Evolutionary conservation across 257 asterid species (phyloP).

Genomic region (Coffea eugenioides): DNA sequence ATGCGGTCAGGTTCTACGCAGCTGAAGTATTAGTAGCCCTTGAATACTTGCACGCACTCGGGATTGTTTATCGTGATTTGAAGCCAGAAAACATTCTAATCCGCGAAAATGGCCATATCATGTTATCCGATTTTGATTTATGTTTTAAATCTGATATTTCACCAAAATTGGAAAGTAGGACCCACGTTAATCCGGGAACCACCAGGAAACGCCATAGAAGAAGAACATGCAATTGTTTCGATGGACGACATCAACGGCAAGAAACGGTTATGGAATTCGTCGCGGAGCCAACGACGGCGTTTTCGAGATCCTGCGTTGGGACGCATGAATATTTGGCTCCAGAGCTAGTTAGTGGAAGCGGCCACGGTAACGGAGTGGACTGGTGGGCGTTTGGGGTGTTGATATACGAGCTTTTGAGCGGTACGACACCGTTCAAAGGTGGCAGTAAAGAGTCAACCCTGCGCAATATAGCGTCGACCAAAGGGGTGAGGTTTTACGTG

Average conservation of each 20-base stretch:
- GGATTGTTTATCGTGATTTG: constrained; percentile 77
- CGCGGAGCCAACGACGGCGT: constrained; percentile 76
- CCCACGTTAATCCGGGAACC: constrained; percentile 16
- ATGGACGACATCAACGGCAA: constrained; percentile 24
- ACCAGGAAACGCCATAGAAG: background rate
- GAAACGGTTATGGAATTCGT: constrained; percentile 64
- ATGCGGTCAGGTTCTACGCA: constrained; percentile 69
- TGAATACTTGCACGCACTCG: constrained; percentile 72
- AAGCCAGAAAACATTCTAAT: constrained; percentile 80
- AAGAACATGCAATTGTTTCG: constrained; percentile 10
- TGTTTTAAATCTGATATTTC: constrained; percentile 57
- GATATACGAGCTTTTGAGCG: constrained; percentile 61
- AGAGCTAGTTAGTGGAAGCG: constrained; percentile 63
- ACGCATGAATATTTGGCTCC: constrained; percentile 91
- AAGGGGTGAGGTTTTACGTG: constrained; percentile 53
- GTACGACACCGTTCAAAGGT: constrained; percentile 82
- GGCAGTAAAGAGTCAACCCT: constrained; percentile 81
- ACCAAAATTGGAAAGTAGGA: constrained; percentile 44
- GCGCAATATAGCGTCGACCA: constrained; percentile 76
- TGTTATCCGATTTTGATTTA: constrained; percentile 81
- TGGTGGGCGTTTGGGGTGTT: constrained; percentile 97
- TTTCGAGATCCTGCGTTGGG: constrained; percentile 82
- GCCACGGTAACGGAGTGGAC: constrained; percentile 92
- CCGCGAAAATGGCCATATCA: constrained; percentile 78
- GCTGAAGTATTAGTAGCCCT: constrained; percentile 71